Evolutionary conservation across 2,329 filamentous ascomycete species (phyloP).

Genomic region (Trichoderma citrinoviride): DNA sequence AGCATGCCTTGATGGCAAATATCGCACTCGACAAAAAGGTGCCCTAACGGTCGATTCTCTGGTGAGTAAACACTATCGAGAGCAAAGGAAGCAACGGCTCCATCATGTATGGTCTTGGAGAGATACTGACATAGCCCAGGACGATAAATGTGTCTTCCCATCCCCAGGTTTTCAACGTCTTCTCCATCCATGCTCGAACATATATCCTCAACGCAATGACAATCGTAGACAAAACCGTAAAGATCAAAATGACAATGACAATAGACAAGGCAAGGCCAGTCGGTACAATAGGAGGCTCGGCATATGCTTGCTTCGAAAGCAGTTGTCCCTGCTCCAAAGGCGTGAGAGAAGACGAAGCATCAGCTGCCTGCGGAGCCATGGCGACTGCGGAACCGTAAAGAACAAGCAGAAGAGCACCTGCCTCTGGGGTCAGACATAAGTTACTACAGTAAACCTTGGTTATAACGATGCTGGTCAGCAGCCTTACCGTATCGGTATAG

Average conservation of each 20-base stretch:
- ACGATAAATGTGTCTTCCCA: neutral
- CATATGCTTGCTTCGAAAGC: neutral
- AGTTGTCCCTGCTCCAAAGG: neutral
- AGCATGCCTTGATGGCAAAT: neutral
- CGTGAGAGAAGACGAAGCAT: neutral
- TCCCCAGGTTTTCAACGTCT: neutral
- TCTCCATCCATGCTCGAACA: neutral
- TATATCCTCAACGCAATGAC: neutral
- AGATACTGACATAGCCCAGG: neutral
- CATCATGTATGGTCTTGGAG: neutral
- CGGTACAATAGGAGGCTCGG: neutral
- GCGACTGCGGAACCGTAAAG: no score
- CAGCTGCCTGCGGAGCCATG: neutral
- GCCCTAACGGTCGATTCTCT: neutral
- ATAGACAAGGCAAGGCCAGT: neutral
- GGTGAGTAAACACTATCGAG: neutral
- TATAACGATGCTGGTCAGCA: no score
- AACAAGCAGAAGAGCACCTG: neutral
- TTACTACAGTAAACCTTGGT: neutral
- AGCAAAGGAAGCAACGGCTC: rapidly evolving
- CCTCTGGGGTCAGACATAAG: neutral
- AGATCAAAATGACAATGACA: neutral
- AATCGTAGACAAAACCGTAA: neutral
- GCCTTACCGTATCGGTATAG: no score
- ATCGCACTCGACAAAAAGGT: neutral